Base-by-base conservation (phyloP, 1,284 basidiomycete species). In the Pseudomicrostroma phylloplanum region DNA sequence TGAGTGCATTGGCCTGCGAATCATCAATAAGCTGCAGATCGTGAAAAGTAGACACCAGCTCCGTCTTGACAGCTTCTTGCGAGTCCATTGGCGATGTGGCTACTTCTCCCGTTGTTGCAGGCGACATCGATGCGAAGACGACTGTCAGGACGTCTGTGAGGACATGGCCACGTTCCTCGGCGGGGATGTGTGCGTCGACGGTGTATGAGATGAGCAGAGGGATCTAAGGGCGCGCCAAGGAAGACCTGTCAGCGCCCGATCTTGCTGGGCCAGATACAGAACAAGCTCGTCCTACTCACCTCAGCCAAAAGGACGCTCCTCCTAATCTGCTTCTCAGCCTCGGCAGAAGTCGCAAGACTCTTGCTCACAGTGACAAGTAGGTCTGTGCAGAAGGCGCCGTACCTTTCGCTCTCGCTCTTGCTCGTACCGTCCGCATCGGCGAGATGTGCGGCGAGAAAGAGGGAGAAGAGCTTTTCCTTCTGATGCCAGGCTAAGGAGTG, bases 121-220 rank as follows among this genome's bases (percentile, higher is more conserved):
- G 30, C 30, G 30, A 36, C 9, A 9, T 36, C 30, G 30, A 36
- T 3, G 30, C 30, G 30, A 36, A 36, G 30, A 9, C 30, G 30
- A 9, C 30, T 36, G 30, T 36, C 30, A 36, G 30, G 30, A 36
- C 30, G 30, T 36, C 30, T 36, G 30, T 36, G 30, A 36, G 30
- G 30, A 9, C 30, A 36, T 3, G 9, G 30, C 30, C 30, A 3
- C 30, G 30, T 4, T 4, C 30, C 30, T 36, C 30, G 30, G 30
- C 30, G 9, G 30, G 30, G 30, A 36, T 36, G 30, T n/a, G 46
- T 23, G 46, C 46, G 7, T n/a, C 23, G 46, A 48, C 4, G 4
- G 46, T 48, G 46, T 48, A n/a, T 48, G n/a, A n/a, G 23, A 48
- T 48, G 46, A n/a, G 46, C 4, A n/a, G 46, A 48, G 30, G 30